Percentiles rank a stretch among this genome's conserved stretches.
These are phyloP conservation scores for Eucalyptus pauciflora DNA, from an alignment of 345 rosid species.

Conservation along the genomic window DNA sequence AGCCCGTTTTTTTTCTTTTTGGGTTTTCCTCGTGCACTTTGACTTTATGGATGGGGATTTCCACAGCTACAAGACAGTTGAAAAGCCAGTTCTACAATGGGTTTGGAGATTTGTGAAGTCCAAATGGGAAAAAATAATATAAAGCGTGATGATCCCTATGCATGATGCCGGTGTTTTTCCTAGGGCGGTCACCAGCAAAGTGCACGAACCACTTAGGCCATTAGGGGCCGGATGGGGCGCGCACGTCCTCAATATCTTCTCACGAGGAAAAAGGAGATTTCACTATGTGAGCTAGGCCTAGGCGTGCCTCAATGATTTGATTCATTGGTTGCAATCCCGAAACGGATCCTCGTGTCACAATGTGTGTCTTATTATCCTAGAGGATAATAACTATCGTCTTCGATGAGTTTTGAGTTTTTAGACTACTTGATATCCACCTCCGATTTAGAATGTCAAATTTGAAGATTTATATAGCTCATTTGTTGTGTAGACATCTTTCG, in stretches of 20 bases:
- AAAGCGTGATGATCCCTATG: not conserved
- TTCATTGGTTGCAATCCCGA: not conserved
- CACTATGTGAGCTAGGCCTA: not conserved
- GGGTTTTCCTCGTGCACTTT: not conserved
- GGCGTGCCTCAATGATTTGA: not conserved
- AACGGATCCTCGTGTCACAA: not conserved
- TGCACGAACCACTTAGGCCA: not conserved
- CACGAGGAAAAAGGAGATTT: not conserved
- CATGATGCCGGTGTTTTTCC: not conserved
- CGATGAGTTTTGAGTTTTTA: not conserved
- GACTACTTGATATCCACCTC: no score
- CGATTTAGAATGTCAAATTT: not conserved
- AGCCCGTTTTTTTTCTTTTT: not conserved
- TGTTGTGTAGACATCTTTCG: not conserved
- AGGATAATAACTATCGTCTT: not conserved
- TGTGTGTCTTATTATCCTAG: not conserved
- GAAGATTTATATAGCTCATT: not conserved
- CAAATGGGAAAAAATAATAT: not conserved
- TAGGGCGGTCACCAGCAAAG: not conserved
- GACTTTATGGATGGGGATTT: not conserved
- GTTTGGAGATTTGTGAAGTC: not conserved
- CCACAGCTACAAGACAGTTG: constrained; percentile 1
- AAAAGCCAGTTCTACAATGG: constrained; percentile 1
- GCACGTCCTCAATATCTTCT: not conserved
- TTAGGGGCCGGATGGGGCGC: not conserved